Conservation (phyloP, 2,329 filamentous ascomycete species). For the Atkinsonella texensis region DNA sequence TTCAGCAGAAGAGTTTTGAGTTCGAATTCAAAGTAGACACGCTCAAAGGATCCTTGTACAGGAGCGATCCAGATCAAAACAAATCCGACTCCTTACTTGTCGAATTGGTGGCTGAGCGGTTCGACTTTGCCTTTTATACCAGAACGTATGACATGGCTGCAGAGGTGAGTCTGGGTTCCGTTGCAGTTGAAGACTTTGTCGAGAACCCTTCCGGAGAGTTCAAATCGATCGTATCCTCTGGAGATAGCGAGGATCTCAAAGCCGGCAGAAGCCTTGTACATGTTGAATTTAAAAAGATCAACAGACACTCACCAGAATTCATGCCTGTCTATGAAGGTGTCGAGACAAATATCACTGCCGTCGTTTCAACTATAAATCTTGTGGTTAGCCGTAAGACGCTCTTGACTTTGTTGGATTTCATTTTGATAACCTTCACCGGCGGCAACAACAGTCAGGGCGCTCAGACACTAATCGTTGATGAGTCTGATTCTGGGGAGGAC, state of each 20-base stretch:
- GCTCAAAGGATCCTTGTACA: conserved; percentile 83
- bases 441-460: conserved; percentile 34
- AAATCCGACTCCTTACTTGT: conserved; percentile 74
- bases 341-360: conserved; percentile 82
- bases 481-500: conserved; percentile 18
- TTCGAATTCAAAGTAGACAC: conserved; percentile 95
- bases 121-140: conserved; percentile 78
- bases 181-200: conserved; percentile 90
- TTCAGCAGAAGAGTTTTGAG: conserved; percentile 87
- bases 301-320: conserved; percentile 84
- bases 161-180: conserved; percentile 73
- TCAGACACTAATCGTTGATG: conserved; percentile 18
- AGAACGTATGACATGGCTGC: conserved; percentile 87
- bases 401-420: conserved; percentile 85
- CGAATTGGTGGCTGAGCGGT: conserved; percentile 81
- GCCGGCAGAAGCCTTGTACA: conserved; percentile 73
- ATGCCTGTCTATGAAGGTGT: conserved; percentile 84
- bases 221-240: conserved; percentile 92
- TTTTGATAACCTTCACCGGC: conserved; percentile 78
- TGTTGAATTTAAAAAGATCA: conserved; percentile 83
- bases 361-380: conserved; percentile 90
- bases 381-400: conserved; percentile 89
- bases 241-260: conserved; percentile 57
- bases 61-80: conserved; percentile 66
- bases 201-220: conserved; percentile 82